Evolutionary conservation across 306 rosid species (phyloP), one percentile per base, ranked within the genome.

Genomic region (Vicia faba): DNA sequence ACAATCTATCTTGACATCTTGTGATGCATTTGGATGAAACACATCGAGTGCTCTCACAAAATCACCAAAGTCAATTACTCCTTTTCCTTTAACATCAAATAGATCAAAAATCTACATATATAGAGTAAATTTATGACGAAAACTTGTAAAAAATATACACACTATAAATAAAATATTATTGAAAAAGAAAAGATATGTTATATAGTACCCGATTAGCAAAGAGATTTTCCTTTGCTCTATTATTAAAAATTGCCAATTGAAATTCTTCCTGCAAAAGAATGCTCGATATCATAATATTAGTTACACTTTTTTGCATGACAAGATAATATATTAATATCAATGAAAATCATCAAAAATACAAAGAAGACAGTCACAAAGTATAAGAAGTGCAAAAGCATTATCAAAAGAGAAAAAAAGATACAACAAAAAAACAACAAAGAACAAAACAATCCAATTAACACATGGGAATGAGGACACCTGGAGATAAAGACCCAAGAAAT

Each of bases 31-130:
- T 57, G 97, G 99, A 73, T 95, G 99, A 77, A 95, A 95, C 66
- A 95, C 87, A 74, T 81, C 83, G 48, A 95, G 92, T 70, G 99
- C 83, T 85, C 95, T 86, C 14, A 95, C 99, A 43, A 95, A 95
- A 64, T 95, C 99, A 28, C 83, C 91, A 65, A 95, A 95, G 78
- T 90, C 99, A 73, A 95, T 86, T 61, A 67, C 81, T 66, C 99
- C 91, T 63, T 62, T 90, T 46, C 64, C 49, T 82, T 88, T 91
- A 4, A 86, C 88, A 51, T 95, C 99, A 82, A 90, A 95, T 65
- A 95, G 49, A 78, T 90, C 97, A 79, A 95, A 95, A 75, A 95
- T 75, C 97, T 95, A 74, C 74, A 74, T 6, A 36, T 49, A 44
- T 2, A 15, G 53, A 46, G 10, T 7, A 6, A 33, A 46, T 15